Conservation (phyloP, 352 stramenopile genomes). For the Lagenidium sp. region DNA sequence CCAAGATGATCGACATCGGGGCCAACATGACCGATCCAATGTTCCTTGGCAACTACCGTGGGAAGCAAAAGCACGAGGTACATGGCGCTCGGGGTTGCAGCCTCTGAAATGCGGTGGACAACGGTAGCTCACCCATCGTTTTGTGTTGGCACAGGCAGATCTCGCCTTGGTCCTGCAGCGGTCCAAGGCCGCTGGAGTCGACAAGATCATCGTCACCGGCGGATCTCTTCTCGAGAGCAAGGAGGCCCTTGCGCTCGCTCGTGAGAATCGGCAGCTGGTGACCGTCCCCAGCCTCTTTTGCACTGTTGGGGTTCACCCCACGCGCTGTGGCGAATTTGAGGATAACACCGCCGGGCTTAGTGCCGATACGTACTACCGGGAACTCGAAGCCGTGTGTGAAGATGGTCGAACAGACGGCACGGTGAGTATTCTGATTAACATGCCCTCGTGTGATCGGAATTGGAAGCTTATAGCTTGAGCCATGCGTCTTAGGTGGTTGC, state of each 20-base stretch:
- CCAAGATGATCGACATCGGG: conserved; percentile 81
- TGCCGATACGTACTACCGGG: conserved; percentile 50
- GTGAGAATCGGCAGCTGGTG: conserved; percentile 3
- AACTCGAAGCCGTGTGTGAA: conserved; percentile 45
- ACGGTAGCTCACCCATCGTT: no score
- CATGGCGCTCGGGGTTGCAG: no score
- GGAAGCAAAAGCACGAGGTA: conserved; percentile 71
- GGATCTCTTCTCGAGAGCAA: conserved; percentile 20
- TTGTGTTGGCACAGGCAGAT: conserved; percentile 50
- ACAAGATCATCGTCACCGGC: conserved; percentile 90
- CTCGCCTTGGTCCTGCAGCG: conserved; percentile 82
- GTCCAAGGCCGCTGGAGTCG: conserved; percentile 70
- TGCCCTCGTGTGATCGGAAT: neutral
- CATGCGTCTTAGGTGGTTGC: conserved; percentile 87
- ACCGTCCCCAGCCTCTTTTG: conserved; percentile 25
- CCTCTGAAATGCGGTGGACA: no score
- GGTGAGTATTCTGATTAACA: conserved; percentile 5
- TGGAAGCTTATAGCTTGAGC: no score
- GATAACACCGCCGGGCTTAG: conserved; percentile 31
- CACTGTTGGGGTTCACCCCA: conserved; percentile 82
- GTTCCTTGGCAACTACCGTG: conserved; percentile 79
- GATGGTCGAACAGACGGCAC: conserved; percentile 41
- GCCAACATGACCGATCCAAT: conserved; percentile 86
- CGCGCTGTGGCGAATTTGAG: conserved; percentile 84
- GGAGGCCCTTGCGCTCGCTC: conserved; percentile 17